Base-by-base conservation (phyloP, 2,329 filamentous ascomycete genomes). In the Fulvia fulva region DNA sequence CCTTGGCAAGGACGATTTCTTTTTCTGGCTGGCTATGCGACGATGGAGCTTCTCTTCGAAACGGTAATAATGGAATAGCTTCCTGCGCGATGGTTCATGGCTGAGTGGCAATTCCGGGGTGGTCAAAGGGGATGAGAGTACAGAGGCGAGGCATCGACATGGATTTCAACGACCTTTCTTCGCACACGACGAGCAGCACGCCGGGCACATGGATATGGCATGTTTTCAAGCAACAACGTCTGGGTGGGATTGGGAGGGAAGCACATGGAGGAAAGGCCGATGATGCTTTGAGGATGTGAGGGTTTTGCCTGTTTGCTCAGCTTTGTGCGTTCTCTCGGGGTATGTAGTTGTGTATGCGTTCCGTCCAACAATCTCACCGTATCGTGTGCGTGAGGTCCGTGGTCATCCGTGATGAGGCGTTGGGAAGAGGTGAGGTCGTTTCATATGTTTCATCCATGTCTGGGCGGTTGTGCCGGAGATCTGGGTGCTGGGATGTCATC, bases 1-100 rank as follows among this genome's bases (percentile, higher is more conserved):
- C 51, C 51, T 56, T 43, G 45, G 46, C 54, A 26, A 34, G 26
- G 41, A 47, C 19, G 22, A 49, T 50, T 37, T 56, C 26, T 32
- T 19, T n/a, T 25, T 26, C 16, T 4, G 11, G 23, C 12, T 50
- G 23, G 22, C 28, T 41, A 19, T 54, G 32, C 32, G 30, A 21
- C 44, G 51, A 32, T n/a, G n/a, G n/a, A n/a, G n/a, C 21, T 43
- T 44, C 25, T 11, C 4, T 44, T 53, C 41, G 8, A 14, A 34
- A 54, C 26, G 25, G 26, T 50, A 50, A 50, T 50, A 47, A 47
- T 47, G 30, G 30, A 16, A 9, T 51, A n/a, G n/a, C n/a, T n/a
- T n/a, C n/a, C n/a, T n/a, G n/a, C n/a, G n/a, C 49, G 14, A 53
- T 7, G 14, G 32, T 41, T 51, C 51, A 45, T 19, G 51, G 23